phyloP scores from a whole-genome alignment of 139 green algal genomes.

The Asterochloris erici region DNA sequence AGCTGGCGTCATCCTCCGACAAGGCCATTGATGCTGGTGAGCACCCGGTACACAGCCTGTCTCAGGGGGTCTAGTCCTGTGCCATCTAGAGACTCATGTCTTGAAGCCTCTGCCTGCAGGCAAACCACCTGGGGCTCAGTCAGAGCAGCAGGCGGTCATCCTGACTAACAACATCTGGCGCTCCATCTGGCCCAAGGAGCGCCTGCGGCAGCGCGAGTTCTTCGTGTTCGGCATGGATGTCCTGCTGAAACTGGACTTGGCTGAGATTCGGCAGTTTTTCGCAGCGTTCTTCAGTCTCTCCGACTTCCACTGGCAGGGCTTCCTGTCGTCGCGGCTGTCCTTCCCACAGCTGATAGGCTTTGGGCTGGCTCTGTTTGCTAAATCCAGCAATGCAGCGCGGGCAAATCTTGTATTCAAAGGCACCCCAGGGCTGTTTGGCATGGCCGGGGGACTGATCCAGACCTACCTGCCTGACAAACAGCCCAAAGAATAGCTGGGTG shows the following conservation, averaged over 20 bases:
- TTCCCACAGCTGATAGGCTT: constrained; percentile 84
- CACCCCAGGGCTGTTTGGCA: constrained; percentile 62
- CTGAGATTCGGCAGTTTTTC: constrained; percentile 92
- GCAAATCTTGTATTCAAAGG: constrained; percentile 68
- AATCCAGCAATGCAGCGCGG: constrained; percentile 62
- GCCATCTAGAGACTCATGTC: too few relatives aligned
- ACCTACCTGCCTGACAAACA: constrained; percentile 11
- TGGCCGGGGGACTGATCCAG: constrained; percentile 49
- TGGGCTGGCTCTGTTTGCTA: constrained; percentile 82
- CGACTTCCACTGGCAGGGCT: constrained; percentile 94
- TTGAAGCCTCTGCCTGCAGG: neutral
- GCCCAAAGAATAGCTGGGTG: neutral
- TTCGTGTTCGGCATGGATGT: constrained; percentile 97
- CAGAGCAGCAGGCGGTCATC: constrained; percentile 47
- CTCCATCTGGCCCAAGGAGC: constrained; percentile 81
- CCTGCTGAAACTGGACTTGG: constrained; percentile 78
- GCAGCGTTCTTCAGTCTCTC: constrained; percentile 91
- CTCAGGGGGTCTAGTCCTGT: too few relatives aligned
- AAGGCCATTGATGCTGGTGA: constrained; percentile 33
- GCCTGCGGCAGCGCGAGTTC: constrained; percentile 90
- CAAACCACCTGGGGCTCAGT: constrained; percentile 14
- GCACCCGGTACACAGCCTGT: neutral
- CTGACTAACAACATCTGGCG: constrained; percentile 76
- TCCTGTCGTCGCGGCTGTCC: constrained; percentile 83
- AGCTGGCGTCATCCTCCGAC: constrained; percentile 51